phyloP scores from a whole-genome alignment of 768 basidiomycete species.

The Rhodosporidiobolus sp. region DNA sequence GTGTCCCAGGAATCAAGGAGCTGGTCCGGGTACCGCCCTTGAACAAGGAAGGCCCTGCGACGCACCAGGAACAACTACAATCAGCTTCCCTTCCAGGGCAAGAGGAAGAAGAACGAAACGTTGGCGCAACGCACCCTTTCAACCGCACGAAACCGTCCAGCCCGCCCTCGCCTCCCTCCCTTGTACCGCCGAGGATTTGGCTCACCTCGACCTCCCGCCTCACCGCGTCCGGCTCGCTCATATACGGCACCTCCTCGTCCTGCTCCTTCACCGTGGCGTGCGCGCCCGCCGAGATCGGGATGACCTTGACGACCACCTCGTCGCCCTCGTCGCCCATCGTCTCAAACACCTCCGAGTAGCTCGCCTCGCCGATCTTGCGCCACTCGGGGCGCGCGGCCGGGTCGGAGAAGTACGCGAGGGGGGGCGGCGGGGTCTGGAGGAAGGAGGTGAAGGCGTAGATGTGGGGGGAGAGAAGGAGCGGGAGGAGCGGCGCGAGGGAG shows the following conservation, averaged over 20 bases:
- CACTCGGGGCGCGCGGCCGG: background rate
- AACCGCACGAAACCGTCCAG: slow-evolving; percentile 69
- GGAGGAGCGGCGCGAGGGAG: slow-evolving; percentile 8
- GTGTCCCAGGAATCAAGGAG: slow-evolving; percentile 84
- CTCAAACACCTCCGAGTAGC: slow-evolving; percentile 92
- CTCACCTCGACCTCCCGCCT: slow-evolving; percentile 44
- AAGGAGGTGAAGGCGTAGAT: slow-evolving; percentile 40
- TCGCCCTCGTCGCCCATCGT: slow-evolving; percentile 54
- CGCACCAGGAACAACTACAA: no score
- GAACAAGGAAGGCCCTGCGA: slow-evolving; percentile 73
- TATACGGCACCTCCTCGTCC: slow-evolving; percentile 61
- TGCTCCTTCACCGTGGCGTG: slow-evolving; percentile 47
- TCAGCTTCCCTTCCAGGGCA: background rate
- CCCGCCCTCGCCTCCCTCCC: slow-evolving; percentile 54
- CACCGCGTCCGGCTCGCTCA: slow-evolving; percentile 59
- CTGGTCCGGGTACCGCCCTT: slow-evolving; percentile 74
- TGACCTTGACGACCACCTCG: slow-evolving; percentile 83
- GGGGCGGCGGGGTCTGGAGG: slow-evolving; percentile 14
- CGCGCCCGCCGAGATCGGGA: slow-evolving; percentile 60
- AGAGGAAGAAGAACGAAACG: background rate
- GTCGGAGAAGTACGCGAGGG: slow-evolving; percentile 11
- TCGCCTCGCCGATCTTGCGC: slow-evolving; percentile 90
- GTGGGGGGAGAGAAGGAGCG: background rate
- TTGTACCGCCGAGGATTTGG: slow-evolving; percentile 56
- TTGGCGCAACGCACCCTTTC: slow-evolving; percentile 53